Percentiles rank a stretch among this genome's conserved stretches.
These are phyloP conservation scores for Scedosporium dehoogii DNA, from an alignment of 2,329 filamentous ascomycete genomes.

Conservation along the genomic window DNA sequence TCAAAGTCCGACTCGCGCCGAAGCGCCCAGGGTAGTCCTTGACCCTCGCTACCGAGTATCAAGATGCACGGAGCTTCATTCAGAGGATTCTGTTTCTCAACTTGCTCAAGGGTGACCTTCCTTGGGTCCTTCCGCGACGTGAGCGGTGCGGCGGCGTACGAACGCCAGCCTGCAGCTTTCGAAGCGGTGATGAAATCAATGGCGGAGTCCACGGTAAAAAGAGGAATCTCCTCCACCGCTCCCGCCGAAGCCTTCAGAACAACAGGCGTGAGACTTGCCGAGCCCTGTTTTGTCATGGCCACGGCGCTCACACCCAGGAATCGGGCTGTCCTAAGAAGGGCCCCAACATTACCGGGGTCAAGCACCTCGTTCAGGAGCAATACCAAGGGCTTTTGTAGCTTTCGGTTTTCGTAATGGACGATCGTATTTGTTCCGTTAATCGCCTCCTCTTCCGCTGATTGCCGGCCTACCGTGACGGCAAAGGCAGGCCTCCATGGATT, in stretches of 20 bases:
- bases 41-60: conserved; percentile 73
- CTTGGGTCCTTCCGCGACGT: conserved; percentile 21
- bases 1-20: conserved; percentile 56
- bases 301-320: conserved; percentile 87
- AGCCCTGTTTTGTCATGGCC: conserved; percentile 62
- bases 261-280: conserved; percentile 64
- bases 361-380: conserved; percentile 66
- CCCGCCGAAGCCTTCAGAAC: conserved; percentile 83
- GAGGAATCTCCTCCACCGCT: conserved; percentile 67
- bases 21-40: conserved; percentile 57
- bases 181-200: conserved; percentile 61
- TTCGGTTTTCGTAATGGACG: neutral
- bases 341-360: conserved; percentile 85
- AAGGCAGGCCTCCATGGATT: conserved; percentile 40
- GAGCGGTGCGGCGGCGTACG: conserved; percentile 51
- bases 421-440: conserved; percentile 56
- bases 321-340: conserved; percentile 76
- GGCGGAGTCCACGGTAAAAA: conserved; percentile 62
- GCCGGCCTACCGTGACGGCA: conserved; percentile 49
- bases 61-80: conserved; percentile 59
- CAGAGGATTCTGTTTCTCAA: conserved; percentile 44
- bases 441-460: conserved; percentile 62
- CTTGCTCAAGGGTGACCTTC: conserved; percentile 37
- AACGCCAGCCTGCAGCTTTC: conserved; percentile 63
- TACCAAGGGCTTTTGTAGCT: conserved; percentile 52